These are phyloP conservation scores for Fusarium beomiforme DNA, from an alignment of 2,329 filamentous ascomycete genomes.

Conservation along the genomic window DNA sequence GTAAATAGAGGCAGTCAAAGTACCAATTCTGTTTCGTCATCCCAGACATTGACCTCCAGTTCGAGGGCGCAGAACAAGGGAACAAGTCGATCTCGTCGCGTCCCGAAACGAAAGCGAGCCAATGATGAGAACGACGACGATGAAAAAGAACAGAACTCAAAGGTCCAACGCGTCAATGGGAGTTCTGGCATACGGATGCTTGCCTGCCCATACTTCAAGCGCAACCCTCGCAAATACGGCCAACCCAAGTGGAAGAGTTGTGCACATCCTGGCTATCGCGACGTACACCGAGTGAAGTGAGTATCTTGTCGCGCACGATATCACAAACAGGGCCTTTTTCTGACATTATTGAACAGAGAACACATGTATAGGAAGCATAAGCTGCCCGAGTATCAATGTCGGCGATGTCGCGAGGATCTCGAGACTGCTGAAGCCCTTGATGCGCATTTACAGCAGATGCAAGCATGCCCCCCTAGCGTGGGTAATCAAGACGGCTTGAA, in stretches of 20 bases:
- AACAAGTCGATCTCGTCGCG: fast-evolving
- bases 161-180: not conserved
- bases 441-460: fast-evolving
- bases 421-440: fast-evolving
- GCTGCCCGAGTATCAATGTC: not conserved
- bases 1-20: fast-evolving
- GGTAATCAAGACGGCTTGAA: fast-evolving
- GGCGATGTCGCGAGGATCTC: not conserved
- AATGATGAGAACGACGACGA: fast-evolving
- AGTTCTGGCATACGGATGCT: fast-evolving
- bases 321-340: too few species aligned
- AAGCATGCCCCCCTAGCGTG: fast-evolving
- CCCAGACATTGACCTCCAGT: not conserved
- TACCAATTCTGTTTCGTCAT: not conserved
- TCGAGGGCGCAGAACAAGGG: not conserved
- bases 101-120: fast-evolving
- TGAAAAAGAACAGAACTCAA: fast-evolving
- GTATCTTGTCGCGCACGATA: not conserved
- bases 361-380: fast-evolving
- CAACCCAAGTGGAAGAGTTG: not conserved
- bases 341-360: not conserved
- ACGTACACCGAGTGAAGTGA: not conserved
- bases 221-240: not conserved
- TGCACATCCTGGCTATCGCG: not conserved
- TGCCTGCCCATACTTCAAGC: not conserved